A percentile compares a stretch with the other conserved stretches of the same genome.
These are phyloP conservation scores for Acacia acuminata DNA, from an alignment of 306 rosid species.

Conservation along the genomic window DNA sequence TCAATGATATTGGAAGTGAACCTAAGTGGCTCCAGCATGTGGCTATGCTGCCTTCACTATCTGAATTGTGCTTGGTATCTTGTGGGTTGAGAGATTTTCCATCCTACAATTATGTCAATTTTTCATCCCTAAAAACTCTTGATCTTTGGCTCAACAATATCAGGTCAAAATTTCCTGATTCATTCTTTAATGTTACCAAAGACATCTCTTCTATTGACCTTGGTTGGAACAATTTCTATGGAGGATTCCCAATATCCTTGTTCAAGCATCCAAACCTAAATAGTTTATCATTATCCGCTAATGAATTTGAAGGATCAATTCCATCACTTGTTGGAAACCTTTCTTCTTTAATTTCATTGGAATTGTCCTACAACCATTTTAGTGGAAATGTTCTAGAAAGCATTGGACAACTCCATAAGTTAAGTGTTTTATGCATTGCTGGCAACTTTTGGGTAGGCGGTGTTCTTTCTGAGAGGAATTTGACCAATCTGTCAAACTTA, in stretches of 20 bases:
- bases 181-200: too few relatives aligned
- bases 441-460: not conserved
- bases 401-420: not conserved
- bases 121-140: too few relatives aligned
- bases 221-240: not conserved
- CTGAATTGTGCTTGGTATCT: too few relatives aligned
- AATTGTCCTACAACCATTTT: not conserved
- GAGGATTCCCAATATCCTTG: constrained; percentile 32
- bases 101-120: too few relatives aligned
- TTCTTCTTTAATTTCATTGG: not conserved
- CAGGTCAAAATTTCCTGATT: too few relatives aligned
- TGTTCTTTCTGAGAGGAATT: not conserved
- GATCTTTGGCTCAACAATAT: too few relatives aligned
- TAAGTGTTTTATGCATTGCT: too few relatives aligned
- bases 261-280: constrained; percentile 12
- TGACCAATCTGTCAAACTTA: not conserved
- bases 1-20: too few relatives aligned
- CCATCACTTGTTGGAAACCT: not conserved
- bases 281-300: too few relatives aligned
- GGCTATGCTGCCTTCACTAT: too few relatives aligned
- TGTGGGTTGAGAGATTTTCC: too few relatives aligned
- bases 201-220: not conserved
- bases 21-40: too few relatives aligned
- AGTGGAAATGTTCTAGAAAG: not conserved
- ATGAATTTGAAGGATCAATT: not conserved